Evolutionary conservation across 371 early-diverging fungal genomes (phyloP), one percentile per base, ranked within the genome.

Genomic region (Cokeromyces recurvatus): DNA sequence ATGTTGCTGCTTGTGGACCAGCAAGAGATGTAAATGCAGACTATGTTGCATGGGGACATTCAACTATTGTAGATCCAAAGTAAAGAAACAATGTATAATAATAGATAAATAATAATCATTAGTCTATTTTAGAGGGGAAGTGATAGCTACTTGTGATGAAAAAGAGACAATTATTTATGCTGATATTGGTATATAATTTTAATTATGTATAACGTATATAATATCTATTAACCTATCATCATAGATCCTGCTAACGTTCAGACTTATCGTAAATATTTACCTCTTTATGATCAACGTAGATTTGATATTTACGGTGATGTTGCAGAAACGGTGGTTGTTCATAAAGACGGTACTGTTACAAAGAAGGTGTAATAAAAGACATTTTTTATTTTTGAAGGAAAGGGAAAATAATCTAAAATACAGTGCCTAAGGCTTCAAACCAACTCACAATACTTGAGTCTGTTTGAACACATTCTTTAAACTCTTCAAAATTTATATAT

Each of bases 11-110:
- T 6, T 95, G 95, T 68, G 92, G 95, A 3, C 98, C 98, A 9
- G 97, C 98, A 10, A 79, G 94, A 12, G 93, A 92, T 51, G 39
- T 64, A 12, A 48, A 39, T 15, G 90, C 92, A 10, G 43, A 62
- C 9, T 98, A 98, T 66, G 76, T 84, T 36, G 94, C 98, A 4
- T 98, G 90, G 88, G 98, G 97, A 8, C 95, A 98, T 66, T 95
- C 95, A 4, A 83, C 87, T 2, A 68, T 97, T 15, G 93, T 94
- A 6, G 86, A 87, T 59, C 95, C 98, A n/a, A n/a, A n/a, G n/a
- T n/a, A n/a, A 42, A n/a, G n/a, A 83, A 72, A 76, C 70, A 70
- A 57, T 51, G 24, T 29, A 66, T 64, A 14, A 22, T 17, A 38
- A 64, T 73, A 17, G 10, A 53, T n/a, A n/a, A n/a, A n/a, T n/a